Conservation (phyloP, 2,329 filamentous ascomycete species). For the Clathrospora elynae region DNA sequence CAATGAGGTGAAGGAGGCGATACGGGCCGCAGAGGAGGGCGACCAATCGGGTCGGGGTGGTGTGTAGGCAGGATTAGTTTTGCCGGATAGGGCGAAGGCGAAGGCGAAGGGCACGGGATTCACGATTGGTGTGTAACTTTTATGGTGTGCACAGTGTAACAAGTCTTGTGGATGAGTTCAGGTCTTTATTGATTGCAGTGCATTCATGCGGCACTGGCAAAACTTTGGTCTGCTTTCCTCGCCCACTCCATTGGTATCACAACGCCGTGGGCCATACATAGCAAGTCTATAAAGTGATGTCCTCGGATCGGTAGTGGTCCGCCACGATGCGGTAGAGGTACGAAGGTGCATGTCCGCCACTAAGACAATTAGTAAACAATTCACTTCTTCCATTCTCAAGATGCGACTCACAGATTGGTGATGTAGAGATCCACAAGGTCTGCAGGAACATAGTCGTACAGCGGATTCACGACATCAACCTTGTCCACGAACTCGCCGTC, state of each 20-base stretch:
- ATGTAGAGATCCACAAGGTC: conserved; percentile 81
- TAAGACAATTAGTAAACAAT: conserved; percentile 38
- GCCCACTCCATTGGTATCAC: conserved; percentile 4
- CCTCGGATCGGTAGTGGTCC: conserved; percentile 76
- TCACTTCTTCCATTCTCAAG: neutral
- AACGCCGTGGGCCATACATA: conserved; percentile 3
- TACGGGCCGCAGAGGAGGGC: conserved; percentile 5
- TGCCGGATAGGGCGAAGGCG: conserved; percentile 1
- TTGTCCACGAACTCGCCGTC: conserved; percentile 79
- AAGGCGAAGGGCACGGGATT: conserved; percentile 1
- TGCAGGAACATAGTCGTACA: conserved; percentile 81
- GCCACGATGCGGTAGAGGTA: conserved; percentile 75
- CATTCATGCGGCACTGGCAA: neutral
- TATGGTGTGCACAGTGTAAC: neutral
- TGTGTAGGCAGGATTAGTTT: conserved; percentile 17
- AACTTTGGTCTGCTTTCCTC: neutral
- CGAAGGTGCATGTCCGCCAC: conserved; percentile 70
- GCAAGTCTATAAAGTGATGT: conserved; percentile 59
- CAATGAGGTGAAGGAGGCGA: neutral
- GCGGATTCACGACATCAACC: conserved; percentile 76
- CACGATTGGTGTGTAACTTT: too few species aligned
- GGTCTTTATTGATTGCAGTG: neutral
- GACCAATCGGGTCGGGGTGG: conserved; percentile 13
- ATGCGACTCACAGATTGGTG: conserved; percentile 73
- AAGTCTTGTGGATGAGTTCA: neutral